Conservation (phyloP, 148 eudicot genomes). For the Arctostaphylos glauca region DNA sequence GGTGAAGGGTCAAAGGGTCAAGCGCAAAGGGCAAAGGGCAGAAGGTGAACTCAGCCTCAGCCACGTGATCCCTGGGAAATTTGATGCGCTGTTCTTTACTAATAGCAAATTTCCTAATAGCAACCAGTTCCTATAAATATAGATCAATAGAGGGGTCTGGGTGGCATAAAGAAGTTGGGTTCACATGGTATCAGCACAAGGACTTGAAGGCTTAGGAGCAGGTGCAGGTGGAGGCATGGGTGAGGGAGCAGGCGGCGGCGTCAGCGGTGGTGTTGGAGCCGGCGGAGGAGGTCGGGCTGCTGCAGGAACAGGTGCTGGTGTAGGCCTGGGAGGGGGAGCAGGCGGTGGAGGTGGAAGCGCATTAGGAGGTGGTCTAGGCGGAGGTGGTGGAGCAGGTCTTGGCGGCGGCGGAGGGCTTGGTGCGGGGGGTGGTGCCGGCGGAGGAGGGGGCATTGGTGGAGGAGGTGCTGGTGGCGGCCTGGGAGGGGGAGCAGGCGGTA, state of each 20-base stretch:
- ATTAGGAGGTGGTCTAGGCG: background rate
- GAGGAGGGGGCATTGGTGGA: background rate
- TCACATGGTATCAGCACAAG: too few species aligned
- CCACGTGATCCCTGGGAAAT: too few species aligned
- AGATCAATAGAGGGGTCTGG: too few species aligned
- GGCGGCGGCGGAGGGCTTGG: constrained; percentile 14
- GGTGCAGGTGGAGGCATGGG: constrained; percentile 4
- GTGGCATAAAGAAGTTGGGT: too few species aligned
- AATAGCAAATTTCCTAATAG: too few species aligned
- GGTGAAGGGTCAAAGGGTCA: too few species aligned
- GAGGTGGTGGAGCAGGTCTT: constrained; percentile 14
- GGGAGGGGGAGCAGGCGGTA: constrained; percentile 7
- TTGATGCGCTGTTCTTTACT: too few species aligned
- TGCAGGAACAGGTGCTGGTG: background rate
- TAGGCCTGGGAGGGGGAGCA: background rate
- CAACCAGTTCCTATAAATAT: too few species aligned
- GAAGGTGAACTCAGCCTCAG: too few species aligned
- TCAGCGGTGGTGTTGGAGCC: constrained; percentile 1
- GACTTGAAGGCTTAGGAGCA: background rate
- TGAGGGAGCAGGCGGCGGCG: constrained; percentile 1
- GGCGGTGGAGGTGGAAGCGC: constrained; percentile 16
- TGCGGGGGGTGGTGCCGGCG: constrained; percentile 10
- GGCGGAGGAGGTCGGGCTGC: constrained; percentile 2
- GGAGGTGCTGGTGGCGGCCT: background rate
- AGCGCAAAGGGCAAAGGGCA: too few species aligned